Evolutionary conservation across 176 grass and related monocot genomes (phyloP).

Genomic region (Rhynchospora breviuscula): DNA sequence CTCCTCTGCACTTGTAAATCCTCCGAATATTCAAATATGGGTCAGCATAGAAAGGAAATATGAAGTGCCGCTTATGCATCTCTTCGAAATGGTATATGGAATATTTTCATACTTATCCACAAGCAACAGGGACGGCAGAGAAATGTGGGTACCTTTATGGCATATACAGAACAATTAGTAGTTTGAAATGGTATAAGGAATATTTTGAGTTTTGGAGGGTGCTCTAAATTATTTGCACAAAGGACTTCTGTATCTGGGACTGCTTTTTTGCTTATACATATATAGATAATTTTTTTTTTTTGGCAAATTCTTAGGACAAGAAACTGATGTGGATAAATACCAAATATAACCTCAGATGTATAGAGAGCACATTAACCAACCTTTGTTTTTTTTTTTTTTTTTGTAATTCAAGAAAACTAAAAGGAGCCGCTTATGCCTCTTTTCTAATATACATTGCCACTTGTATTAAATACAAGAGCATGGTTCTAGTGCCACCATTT

Average conservation of each 20-base stretch:
- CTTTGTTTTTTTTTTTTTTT: no score
- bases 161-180: not conserved
- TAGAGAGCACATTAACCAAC: no score
- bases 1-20: not conserved
- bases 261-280: not conserved
- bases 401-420: no score
- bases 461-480: no score
- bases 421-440: no score
- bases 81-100: not conserved
- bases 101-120: not conserved
- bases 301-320: not conserved
- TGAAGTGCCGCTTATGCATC: not conserved
- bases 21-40: not conserved
- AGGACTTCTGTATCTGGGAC: not conserved
- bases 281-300: not conserved
- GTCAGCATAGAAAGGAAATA: not conserved
- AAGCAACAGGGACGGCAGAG: not conserved
- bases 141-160: not conserved
- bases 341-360: no score
- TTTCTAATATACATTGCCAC: no score
- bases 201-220: not conserved
- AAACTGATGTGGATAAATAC: not conserved
- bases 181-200: not conserved
- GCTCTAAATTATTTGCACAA: not conserved
- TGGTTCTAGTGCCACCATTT: no score